Evolutionary conservation across 768 basidiomycete species (phyloP), one percentile per base, ranked within the genome.

Genomic region (Termitomyces bulborhizus): DNA sequence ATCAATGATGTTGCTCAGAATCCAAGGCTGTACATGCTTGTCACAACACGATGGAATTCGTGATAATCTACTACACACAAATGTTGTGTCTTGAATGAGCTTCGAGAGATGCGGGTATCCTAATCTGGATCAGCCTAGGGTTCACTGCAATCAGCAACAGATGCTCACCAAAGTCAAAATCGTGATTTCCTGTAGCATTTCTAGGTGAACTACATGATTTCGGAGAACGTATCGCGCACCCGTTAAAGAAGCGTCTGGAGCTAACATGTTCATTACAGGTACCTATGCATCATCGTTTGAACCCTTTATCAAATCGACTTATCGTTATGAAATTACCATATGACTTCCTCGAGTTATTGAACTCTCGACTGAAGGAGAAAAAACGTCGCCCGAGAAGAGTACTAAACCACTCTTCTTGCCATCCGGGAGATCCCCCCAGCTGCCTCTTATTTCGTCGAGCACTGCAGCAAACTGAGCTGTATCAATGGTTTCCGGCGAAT

Each of bases 341-440:
- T 93, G 92, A 62, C 86, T 90, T 46, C 93, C 93, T 66, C 93
- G 76, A 5, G 93, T 93, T 36, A 96, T 85, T 4, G 88, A 85
- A 59, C 86, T 90, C 70, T 95, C 93, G 1, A 90, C 78, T 1
- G 88, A 90, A 0, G 93, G 93, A 24, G 88, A 85, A 67, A 95
- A 95, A 11, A 92, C 74, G 68, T 96, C 93, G 7, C 93, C 93
- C 36, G 90, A 93, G 69, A 95, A 97, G 4, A 97, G 70, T 0
- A 86, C 75, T 7, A 97, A 72, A 0, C 93, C 93, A 62, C 92
- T 87, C 59, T 74, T 75, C 46, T 73, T 70, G 5, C 80, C 79
- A 58, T 83, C 79, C 6, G 68, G 53, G 39, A 67, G 61, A 36
- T 71, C 61, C 4, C 69, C 60, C 89, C 89, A 92, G 39, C 68